Percentiles rank a stretch among this genome's conserved stretches.
phyloP scores from a whole-genome alignment of 331 rosid genomes.

The Cydonia oblonga region DNA sequence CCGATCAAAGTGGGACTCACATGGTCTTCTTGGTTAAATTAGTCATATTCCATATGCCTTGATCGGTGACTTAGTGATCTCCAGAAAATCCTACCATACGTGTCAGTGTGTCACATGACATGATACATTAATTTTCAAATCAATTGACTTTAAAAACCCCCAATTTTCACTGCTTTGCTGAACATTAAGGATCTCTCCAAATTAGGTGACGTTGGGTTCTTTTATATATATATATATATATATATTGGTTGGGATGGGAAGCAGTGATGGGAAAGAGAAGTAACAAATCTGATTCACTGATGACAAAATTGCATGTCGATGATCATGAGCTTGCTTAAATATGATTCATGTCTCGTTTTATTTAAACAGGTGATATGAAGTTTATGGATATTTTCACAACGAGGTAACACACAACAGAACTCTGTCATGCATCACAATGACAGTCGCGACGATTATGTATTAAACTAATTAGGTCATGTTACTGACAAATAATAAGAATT shows the following conservation, averaged over 20 bases:
- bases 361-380: neutral
- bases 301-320: neutral
- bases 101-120: neutral
- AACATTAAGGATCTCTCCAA: neutral
- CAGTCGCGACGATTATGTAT: too few species aligned
- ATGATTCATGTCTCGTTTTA: neutral
- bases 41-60: too few species aligned
- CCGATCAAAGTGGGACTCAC: too few species aligned
- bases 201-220: neutral
- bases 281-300: neutral
- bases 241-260: neutral
- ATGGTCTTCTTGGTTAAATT: too few species aligned
- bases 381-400: neutral
- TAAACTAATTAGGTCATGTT: too few species aligned
- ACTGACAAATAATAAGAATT: too few species aligned
- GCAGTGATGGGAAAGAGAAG: neutral
- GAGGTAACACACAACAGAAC: neutral
- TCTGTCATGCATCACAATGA: too few species aligned
- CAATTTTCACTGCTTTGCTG: neutral
- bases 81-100: neutral
- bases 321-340: neutral
- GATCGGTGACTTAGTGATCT: neutral
- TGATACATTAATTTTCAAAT: neutral
- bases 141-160: too few species aligned
- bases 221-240: too few species aligned